Percentiles rank a stretch among this genome's conserved stretches.
These are phyloP conservation scores for Ganoderma lucidum DNA, from an alignment of 1,284 basidiomycete genomes.

Conservation along the genomic window DNA sequence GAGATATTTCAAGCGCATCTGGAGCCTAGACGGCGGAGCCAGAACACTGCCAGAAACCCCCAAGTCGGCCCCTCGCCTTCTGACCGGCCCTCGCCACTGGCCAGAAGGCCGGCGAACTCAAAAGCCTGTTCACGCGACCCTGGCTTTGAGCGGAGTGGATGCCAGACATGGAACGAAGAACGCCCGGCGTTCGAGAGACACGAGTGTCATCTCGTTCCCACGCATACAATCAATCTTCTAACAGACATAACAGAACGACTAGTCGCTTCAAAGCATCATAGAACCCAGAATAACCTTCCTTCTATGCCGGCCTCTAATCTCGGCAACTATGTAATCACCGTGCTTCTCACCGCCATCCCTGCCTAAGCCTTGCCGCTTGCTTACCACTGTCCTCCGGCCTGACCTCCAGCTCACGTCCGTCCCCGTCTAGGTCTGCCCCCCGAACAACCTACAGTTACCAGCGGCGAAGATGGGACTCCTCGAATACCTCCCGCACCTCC, in stretches of 20 bases:
- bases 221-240: not conserved
- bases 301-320: not conserved
- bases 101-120: slow-evolving; percentile 9
- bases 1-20: not conserved
- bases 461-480: slow-evolving; percentile 19
- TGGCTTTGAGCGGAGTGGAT: slow-evolving; percentile 3
- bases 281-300: not conserved
- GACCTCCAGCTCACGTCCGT: not conserved
- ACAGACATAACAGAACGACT: not conserved
- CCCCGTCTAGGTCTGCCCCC: too few species aligned
- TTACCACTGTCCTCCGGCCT: not conserved
- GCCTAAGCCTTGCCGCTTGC: not conserved
- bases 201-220: not conserved
- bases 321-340: slow-evolving; percentile 4
- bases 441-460: too few species aligned
- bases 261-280: not conserved
- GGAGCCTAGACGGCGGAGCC: not conserved
- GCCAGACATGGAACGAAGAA: not conserved
- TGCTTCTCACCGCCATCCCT: not conserved
- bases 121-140: slow-evolving; percentile 16
- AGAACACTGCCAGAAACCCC: not conserved
- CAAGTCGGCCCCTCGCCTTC: not conserved
- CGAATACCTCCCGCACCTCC: slow-evolving; percentile 55
- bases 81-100: not conserved
- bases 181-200: not conserved